Conservation (phyloP, 225 moss, liverwort and hornwort genomes). For the Rhytidiadelphus loreus region DNA sequence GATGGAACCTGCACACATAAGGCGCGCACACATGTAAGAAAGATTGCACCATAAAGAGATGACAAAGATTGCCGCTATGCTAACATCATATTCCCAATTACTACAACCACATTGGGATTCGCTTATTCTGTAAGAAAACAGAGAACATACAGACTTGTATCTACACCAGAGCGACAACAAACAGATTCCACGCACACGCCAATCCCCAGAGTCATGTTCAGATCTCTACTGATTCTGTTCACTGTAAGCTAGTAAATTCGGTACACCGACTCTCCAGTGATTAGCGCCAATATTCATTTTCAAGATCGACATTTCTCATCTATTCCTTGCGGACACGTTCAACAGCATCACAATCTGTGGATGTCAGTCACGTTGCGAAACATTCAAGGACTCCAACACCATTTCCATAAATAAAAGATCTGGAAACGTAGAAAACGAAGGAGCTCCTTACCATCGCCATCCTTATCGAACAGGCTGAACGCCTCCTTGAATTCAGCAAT, state of each 20-base stretch:
- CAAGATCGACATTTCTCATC: not conserved
- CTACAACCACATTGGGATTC: not conserved
- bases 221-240: not conserved
- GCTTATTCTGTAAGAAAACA: not conserved
- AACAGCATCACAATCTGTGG: not conserved
- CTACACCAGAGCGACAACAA: not conserved
- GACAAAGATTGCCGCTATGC: not conserved
- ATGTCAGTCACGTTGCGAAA: not conserved
- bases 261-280: not conserved
- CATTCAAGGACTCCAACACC: not conserved
- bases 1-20: constrained; percentile 22
- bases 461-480: constrained; percentile 85
- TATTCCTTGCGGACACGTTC: not conserved
- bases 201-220: not conserved
- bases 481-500: constrained; percentile 96
- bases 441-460: constrained; percentile 57
- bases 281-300: too few relatives aligned
- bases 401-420: not conserved
- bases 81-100: not conserved
- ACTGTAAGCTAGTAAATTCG: not conserved
- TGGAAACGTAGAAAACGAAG: too few relatives aligned
- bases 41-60: too few relatives aligned
- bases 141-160: not conserved
- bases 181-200: not conserved
- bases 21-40: not conserved